Conservation (phyloP, 345 rosid genomes). For the Rhizophora mangle region DNA sequence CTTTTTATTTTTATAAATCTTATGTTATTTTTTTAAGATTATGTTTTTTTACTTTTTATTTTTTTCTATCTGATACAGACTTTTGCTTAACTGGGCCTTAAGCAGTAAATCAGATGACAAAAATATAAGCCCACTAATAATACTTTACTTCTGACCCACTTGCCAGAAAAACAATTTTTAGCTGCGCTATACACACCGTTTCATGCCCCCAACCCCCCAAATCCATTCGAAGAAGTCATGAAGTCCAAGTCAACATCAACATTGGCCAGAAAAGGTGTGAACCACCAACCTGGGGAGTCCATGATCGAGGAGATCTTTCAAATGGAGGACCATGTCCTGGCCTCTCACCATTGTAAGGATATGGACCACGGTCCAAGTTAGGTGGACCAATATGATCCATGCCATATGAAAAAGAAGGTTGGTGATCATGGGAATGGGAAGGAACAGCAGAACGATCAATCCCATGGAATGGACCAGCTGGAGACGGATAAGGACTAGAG, state of each 20-base stretch:
- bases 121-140: no score
- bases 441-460: constrained; percentile 39
- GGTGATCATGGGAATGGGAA: constrained; percentile 43
- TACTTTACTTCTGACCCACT: no score
- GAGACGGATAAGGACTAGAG: constrained; percentile 56
- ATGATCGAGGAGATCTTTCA: constrained; percentile 73
- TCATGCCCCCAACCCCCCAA: no score
- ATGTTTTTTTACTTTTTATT: no score
- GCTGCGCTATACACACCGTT: no score
- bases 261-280: neutral
- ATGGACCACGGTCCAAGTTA: constrained; percentile 37
- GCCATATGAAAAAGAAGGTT: constrained; percentile 45
- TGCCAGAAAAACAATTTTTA: no score
- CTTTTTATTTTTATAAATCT: no score
- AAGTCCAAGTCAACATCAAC: neutral
- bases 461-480: constrained; percentile 50
- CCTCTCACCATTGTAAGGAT: constrained; percentile 45
- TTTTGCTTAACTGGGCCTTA: no score
- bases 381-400: constrained; percentile 35
- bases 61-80: no score
- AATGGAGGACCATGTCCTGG: constrained; percentile 62
- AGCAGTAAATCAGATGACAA: no score
- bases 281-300: constrained; percentile 62
- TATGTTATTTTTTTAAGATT: no score
- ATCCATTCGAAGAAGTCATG: neutral